phyloP scores from a whole-genome alignment of 768 basidiomycete genomes.

The Phlebiopsis gigantea region DNA sequence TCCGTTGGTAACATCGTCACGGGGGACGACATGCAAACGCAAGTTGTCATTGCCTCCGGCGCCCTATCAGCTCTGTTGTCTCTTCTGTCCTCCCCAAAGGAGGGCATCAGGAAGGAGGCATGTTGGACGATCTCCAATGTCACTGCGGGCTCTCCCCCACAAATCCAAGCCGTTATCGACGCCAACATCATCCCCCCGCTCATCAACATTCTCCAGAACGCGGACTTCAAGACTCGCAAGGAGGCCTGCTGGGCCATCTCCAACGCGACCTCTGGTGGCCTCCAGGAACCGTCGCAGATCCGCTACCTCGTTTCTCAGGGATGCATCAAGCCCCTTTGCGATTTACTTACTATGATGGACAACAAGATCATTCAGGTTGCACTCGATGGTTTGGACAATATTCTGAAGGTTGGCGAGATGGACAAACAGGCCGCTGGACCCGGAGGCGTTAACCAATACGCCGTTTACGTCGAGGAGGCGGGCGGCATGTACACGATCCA shows the following conservation, averaged over 20 bases:
- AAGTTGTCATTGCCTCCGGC: constrained; percentile 97
- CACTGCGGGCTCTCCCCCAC: constrained; percentile 93
- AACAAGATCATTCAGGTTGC: constrained; percentile 99
- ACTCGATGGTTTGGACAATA: constrained; percentile 96
- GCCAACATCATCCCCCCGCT: constrained; percentile 97
- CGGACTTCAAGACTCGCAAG: constrained; percentile 99
- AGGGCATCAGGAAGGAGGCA: constrained; percentile 98
- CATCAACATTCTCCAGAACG: constrained; percentile 95
- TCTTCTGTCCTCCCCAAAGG: constrained; percentile 92
- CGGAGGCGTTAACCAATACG: constrained; percentile 88
- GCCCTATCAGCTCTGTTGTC: constrained; percentile 92
- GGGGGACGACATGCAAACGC: constrained; percentile 98
- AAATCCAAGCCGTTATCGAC: constrained; percentile 96
- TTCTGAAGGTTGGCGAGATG: constrained; percentile 94
- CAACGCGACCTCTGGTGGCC: constrained; percentile 96
- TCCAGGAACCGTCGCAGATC: constrained; percentile 95
- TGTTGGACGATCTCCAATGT: constrained; percentile 99
- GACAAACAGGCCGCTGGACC: constrained; percentile 83
- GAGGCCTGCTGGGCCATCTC: constrained; percentile 99
- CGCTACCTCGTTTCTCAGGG: constrained; percentile 97
- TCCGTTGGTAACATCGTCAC: constrained; percentile 99
- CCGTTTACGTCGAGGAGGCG: constrained; percentile 92
- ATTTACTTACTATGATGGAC: constrained; percentile 96
- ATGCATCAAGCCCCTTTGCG: constrained; percentile 98
- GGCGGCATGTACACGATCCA: constrained; percentile 99